Conservation (phyloP, 495 filamentous ascomycete genomes). For the Neurospora sp. region DNA sequence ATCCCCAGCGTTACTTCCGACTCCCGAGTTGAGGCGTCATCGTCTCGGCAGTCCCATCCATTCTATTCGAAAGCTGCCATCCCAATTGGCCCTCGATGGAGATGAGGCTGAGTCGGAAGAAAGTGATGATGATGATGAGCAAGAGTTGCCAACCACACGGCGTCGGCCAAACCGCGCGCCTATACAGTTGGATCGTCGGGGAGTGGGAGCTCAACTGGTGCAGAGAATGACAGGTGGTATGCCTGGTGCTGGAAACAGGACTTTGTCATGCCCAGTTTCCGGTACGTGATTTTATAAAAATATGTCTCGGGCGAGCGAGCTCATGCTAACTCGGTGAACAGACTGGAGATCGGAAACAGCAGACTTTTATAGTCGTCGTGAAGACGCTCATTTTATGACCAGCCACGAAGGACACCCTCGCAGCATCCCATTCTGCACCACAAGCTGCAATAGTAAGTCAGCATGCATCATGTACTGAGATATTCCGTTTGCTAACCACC, state of each 20-base stretch:
- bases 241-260: slow-evolving; percentile 22
- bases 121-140: slow-evolving; percentile 4
- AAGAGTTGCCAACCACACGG: slow-evolving; percentile 5
- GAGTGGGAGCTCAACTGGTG: slow-evolving; percentile 30
- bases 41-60: slow-evolving; percentile 27
- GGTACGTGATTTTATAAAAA: slow-evolving; percentile 8
- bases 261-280: slow-evolving; percentile 24
- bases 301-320: background rate
- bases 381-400: slow-evolving; percentile 51
- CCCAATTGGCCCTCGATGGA: background rate
- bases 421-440: slow-evolving; percentile 69
- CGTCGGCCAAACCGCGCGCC: slow-evolving; percentile 8
- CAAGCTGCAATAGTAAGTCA: slow-evolving; percentile 64
- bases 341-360: slow-evolving; percentile 69
- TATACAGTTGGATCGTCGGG: slow-evolving; percentile 26
- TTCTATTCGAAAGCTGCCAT: slow-evolving; percentile 11
- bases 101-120: background rate
- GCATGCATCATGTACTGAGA: background rate
- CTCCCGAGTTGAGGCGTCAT: slow-evolving; percentile 14
- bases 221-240: slow-evolving; percentile 31
- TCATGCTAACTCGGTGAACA: slow-evolving; percentile 13
- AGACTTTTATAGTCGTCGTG: slow-evolving; percentile 56
- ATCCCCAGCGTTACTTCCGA: slow-evolving; percentile 15
- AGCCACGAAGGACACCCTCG: slow-evolving; percentile 44
- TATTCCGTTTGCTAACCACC: slow-evolving; percentile 6